Evolutionary conservation across 768 basidiomycete species (phyloP).

Genomic region (Auricularia sp.): DNA sequence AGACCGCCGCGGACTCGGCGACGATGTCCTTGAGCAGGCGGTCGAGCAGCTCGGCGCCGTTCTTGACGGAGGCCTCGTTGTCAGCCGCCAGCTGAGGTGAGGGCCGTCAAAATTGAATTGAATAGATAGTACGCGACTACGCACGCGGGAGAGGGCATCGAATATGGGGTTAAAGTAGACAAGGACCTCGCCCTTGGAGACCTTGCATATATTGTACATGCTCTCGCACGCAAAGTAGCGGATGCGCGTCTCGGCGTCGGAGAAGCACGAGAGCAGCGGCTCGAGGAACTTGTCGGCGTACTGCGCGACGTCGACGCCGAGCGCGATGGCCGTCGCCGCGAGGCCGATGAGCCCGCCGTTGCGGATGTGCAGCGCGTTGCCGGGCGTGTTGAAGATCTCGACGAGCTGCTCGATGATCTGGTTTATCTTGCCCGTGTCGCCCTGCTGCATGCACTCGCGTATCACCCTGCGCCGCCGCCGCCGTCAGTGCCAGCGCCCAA

Average conservation of each 20-base stretch:
- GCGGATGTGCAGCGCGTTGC: constrained; percentile 78
- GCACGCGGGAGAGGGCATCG: constrained; percentile 90
- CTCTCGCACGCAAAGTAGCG: constrained; percentile 98
- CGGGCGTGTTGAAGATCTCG: constrained; percentile 79
- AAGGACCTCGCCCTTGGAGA: constrained; percentile 92
- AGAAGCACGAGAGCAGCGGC: constrained; percentile 82
- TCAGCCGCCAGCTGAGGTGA: constrained; percentile 79
- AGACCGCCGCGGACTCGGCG: constrained; percentile 89
- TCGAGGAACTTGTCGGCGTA: constrained; percentile 92
- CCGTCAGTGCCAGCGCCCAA: neutral
- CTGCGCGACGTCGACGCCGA: constrained; percentile 85
- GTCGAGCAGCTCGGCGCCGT: constrained; percentile 93
- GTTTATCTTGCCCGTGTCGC: constrained; percentile 70
- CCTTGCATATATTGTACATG: constrained; percentile 95
- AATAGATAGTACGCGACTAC: constrained; percentile 10
- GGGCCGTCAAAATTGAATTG: neutral
- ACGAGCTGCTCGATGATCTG: constrained; percentile 91
- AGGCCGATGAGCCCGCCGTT: constrained; percentile 95
- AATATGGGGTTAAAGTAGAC: constrained; percentile 98
- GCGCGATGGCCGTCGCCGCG: constrained; percentile 92
- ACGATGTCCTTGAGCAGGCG: constrained; percentile 97
- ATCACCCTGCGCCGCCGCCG: constrained; percentile 31
- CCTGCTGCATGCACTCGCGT: constrained; percentile 74
- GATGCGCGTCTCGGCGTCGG: constrained; percentile 88
- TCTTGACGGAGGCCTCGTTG: constrained; percentile 92